A percentile compares a stretch with the other conserved stretches of the same genome.
These are phyloP conservation scores for Mycena floridula DNA, from an alignment of 768 basidiomycete genomes.

Conservation along the genomic window DNA sequence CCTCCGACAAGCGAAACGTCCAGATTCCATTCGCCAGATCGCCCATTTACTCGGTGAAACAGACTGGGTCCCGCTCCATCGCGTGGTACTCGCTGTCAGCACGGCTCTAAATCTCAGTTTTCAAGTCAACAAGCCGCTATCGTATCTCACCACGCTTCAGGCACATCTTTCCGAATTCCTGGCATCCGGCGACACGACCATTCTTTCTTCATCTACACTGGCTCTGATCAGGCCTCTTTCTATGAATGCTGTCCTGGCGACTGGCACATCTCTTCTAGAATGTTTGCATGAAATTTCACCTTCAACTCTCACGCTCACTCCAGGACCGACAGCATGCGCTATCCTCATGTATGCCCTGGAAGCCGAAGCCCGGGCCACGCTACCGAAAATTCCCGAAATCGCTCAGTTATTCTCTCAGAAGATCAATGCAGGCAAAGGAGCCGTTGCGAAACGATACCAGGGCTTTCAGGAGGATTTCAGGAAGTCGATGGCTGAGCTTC, in stretches of 20 bases:
- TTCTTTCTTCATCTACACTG: slow-evolving; percentile 35
- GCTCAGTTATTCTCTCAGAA: slow-evolving; percentile 49
- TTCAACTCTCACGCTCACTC: slow-evolving; percentile 30
- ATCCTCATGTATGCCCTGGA: slow-evolving; percentile 67
- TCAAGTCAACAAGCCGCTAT: slow-evolving; percentile 48
- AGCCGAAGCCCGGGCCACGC: slow-evolving; percentile 47
- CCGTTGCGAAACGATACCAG: slow-evolving; percentile 69
- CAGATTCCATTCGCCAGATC: slow-evolving; percentile 64
- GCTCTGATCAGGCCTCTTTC: slow-evolving; percentile 30
- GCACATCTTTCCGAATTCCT: slow-evolving; percentile 41
- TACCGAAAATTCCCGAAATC: slow-evolving; percentile 50
- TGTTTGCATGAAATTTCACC: slow-evolving; percentile 32
- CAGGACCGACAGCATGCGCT: slow-evolving; percentile 56
- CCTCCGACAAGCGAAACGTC: slow-evolving; percentile 62
- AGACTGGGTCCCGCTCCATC: slow-evolving; percentile 41
- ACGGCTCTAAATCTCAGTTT: slow-evolving; percentile 50
- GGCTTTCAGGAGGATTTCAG: slow-evolving; percentile 53
- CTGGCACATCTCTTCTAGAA: slow-evolving; percentile 40
- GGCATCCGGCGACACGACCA: slow-evolving; percentile 27
- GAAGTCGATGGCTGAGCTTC: slow-evolving; percentile 55
- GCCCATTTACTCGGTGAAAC: slow-evolving; percentile 59
- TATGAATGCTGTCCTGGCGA: slow-evolving; percentile 26
- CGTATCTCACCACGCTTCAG: slow-evolving; percentile 52
- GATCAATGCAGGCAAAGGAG: slow-evolving; percentile 41
- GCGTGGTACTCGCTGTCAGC: slow-evolving; percentile 40